Base-by-base conservation (phyloP, 192 early-diverging fungal species). In the Chytriomyces confervae region DNA sequence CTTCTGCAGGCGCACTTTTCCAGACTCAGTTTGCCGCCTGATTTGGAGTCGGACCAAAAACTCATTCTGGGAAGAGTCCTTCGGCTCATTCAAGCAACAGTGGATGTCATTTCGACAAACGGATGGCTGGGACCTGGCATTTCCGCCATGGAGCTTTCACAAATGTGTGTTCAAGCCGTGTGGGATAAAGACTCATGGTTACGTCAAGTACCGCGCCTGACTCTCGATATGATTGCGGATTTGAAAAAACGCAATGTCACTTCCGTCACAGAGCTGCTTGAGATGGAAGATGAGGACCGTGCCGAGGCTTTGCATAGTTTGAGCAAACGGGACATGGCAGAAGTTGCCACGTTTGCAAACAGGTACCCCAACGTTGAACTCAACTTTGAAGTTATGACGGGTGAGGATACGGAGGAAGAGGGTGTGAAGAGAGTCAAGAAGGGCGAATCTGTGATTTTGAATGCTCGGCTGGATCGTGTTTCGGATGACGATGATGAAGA, bases 141-240 rank as follows among this genome's bases (percentile, higher is more conserved):
- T 72, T 89, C 93, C 0, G 86, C 95, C 13, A 99, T 99, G 98
- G 98, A 99, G 80, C 79, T 99, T 81, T 91, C 93, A 45, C 98
- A 99, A 84, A 98, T 98, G 97, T 84, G 83, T 46, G 96, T 99
- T 16, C 98, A 99, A 83, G 96, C 96, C 0, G 87, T 97, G 62
- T 98, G 97, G 98, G 94, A 98, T 81, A 87, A 89, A 16, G 95
- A 97, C 68, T 94, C 95, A 47, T 92, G 92, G 45, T 83, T 99
- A 66, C 91, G 93, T 69, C 98, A 99, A 85, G 81, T 99, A 10
- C 98, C 98, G 62, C 94, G 93, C 79, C 85, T 99, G 79, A 90
- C 86, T 4, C 49, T 64, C 10, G 90, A 92, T 0, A 72, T 91
- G n/a, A 93, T 97, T 81, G 86, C 90, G 63, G 86, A 90, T 6